These are phyloP conservation scores for Paramecium octaurelia DNA, from an alignment of 73 alveolate genomes.

Conservation along the genomic window DNA sequence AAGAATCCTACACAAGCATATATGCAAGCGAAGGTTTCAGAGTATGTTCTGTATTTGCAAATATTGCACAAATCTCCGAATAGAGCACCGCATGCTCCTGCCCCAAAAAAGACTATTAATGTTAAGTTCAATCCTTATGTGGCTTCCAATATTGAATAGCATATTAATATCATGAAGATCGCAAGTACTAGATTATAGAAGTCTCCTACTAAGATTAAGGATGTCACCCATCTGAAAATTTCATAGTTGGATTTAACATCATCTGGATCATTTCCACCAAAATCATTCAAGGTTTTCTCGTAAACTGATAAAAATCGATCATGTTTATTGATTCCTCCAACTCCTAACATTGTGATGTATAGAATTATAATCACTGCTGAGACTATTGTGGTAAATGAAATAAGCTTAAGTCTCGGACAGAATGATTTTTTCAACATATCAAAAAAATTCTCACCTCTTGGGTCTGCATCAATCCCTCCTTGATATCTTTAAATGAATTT, in stretches of 20 bases:
- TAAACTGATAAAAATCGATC: background rate
- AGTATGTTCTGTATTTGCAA: background rate
- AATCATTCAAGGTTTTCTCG: background rate
- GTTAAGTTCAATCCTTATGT: background rate
- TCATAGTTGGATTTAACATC: background rate
- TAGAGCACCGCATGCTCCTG: conserved; percentile 9
- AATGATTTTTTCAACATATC: background rate
- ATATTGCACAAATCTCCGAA: conserved; percentile 10
- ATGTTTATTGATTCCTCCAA: background rate
- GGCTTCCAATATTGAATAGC: background rate
- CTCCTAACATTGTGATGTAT: background rate
- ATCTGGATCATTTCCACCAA: conserved; percentile 6
- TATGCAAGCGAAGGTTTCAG: background rate
- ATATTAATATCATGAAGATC: background rate
- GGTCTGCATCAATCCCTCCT: background rate
- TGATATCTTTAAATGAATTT: background rate
- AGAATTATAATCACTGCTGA: background rate
- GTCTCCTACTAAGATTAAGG: background rate
- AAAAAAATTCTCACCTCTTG: conserved; percentile 36
- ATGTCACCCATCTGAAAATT: background rate
- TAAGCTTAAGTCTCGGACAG: background rate
- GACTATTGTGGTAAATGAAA: background rate
- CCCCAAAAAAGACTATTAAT: background rate
- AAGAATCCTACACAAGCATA: background rate
- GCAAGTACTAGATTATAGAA: background rate